Evolutionary conservation across 768 basidiomycete genomes (phyloP).

Genomic region (Mrakia hoshinonis): DNA sequence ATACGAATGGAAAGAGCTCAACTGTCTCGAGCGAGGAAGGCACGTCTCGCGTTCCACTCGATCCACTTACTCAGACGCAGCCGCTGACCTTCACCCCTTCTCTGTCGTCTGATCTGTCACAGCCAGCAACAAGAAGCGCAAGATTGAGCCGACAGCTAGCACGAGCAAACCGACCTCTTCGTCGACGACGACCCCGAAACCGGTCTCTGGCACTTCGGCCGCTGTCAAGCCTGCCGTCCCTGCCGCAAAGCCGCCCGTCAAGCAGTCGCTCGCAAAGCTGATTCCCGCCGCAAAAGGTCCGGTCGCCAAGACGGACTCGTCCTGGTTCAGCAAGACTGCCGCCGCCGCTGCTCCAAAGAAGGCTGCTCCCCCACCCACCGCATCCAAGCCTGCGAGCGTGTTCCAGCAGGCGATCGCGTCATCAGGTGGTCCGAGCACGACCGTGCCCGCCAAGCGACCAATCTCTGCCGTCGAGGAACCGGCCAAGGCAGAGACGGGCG

Average conservation of each 20-base stretch:
- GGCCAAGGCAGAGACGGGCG: slow-evolving; percentile 64
- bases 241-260: background rate
- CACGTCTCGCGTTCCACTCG: no score
- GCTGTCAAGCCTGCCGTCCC: background rate
- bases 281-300: background rate
- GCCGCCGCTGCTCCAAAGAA: slow-evolving; percentile 34
- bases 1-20: no score
- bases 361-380: slow-evolving; percentile 32
- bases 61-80: no score
- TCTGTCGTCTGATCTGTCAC: slow-evolving; percentile 40
- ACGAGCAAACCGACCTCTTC: slow-evolving; percentile 19
- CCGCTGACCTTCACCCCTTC: background rate
- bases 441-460: slow-evolving; percentile 44
- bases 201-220: background rate
- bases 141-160: slow-evolving; percentile 25
- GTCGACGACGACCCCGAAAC: background rate
- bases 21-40: no score
- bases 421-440: slow-evolving; percentile 31
- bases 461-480: slow-evolving; percentile 55
- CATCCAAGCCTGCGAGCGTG: background rate
- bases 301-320: background rate
- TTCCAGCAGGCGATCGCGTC: slow-evolving; percentile 34
- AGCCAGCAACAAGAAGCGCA: slow-evolving; percentile 57
- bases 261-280: no score
- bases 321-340: slow-evolving; percentile 23